A percentile compares a stretch with the other conserved stretches of the same genome.
phyloP scores from a whole-genome alignment of 106 monocot genomes.

The Narthecium ossifragum region DNA sequence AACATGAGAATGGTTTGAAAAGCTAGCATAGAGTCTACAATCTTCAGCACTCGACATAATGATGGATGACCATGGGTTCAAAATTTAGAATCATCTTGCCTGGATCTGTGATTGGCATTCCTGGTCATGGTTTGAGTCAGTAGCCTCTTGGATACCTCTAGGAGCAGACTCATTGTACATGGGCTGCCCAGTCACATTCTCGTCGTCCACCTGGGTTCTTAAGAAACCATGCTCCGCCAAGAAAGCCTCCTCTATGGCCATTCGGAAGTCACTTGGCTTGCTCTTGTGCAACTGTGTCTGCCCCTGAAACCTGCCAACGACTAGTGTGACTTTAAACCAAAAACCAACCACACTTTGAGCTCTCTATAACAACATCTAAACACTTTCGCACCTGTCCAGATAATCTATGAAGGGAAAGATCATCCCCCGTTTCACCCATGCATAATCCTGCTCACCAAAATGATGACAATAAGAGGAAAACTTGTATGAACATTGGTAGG shows the following conservation, averaged over 20 bases:
- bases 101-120: conserved; percentile 53
- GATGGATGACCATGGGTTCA: too few relatives aligned
- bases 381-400: conserved; percentile 92
- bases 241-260: conserved; percentile 91
- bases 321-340: background rate
- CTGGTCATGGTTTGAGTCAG: conserved; percentile 59
- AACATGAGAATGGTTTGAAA: too few relatives aligned
- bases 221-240: conserved; percentile 74
- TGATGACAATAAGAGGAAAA: background rate
- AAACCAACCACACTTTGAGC: background rate
- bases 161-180: conserved; percentile 16
- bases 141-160: conserved; percentile 43
- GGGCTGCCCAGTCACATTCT: conserved; percentile 12
- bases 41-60: too few relatives aligned
- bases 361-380: too few relatives aligned
- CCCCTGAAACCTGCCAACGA: conserved; percentile 63
- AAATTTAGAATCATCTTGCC: conserved; percentile 16
- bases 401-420: conserved; percentile 83
- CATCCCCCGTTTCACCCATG: conserved; percentile 90
- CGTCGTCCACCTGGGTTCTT: conserved; percentile 17
- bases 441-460: conserved; percentile 61
- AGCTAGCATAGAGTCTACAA: too few relatives aligned
- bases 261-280: conserved; percentile 50
- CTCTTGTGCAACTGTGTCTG: conserved; percentile 69
- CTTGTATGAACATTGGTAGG: background rate